Conservation (phyloP, 1,139 yeast genomes). For the Pichia terricola region DNA sequence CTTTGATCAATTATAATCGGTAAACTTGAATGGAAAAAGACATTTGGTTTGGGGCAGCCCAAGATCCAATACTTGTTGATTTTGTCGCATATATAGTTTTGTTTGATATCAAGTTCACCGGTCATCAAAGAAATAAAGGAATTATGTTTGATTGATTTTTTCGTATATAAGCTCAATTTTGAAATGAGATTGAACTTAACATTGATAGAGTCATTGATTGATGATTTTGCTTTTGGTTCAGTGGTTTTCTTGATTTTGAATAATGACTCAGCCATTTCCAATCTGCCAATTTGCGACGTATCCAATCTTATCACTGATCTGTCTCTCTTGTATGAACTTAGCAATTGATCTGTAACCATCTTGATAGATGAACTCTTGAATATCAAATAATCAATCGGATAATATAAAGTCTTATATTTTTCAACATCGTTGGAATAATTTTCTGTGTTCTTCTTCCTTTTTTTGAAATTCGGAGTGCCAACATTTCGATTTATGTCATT, state of each 20-base stretch:
- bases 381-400: constrained; percentile 35
- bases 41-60: constrained; percentile 82
- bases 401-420: constrained; percentile 41
- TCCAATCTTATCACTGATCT: constrained; percentile 9
- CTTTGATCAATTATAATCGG: constrained; percentile 72
- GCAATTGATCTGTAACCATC: constrained; percentile 19
- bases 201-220: constrained; percentile 30
- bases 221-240: constrained; percentile 24
- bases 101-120: constrained; percentile 65
- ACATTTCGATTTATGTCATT: constrained; percentile 8
- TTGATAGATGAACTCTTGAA: constrained; percentile 32
- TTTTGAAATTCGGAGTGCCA: constrained; percentile 16
- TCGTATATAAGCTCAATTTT: constrained; percentile 54
- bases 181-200: constrained; percentile 67
- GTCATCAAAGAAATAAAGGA: constrained; percentile 53
- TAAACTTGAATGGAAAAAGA: constrained; percentile 40
- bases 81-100: constrained; percentile 51
- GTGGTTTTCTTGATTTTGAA: constrained; percentile 34
- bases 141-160: constrained; percentile 34
- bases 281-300: constrained; percentile 9
- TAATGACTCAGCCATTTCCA: constrained; percentile 7
- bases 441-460: constrained; percentile 10
- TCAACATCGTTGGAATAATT: constrained; percentile 28
- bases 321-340: constrained; percentile 13
- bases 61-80: constrained; percentile 71